Evolutionary conservation across 768 basidiomycete genomes (phyloP).

Genomic region (Kwoniella mangroviensis): DNA sequence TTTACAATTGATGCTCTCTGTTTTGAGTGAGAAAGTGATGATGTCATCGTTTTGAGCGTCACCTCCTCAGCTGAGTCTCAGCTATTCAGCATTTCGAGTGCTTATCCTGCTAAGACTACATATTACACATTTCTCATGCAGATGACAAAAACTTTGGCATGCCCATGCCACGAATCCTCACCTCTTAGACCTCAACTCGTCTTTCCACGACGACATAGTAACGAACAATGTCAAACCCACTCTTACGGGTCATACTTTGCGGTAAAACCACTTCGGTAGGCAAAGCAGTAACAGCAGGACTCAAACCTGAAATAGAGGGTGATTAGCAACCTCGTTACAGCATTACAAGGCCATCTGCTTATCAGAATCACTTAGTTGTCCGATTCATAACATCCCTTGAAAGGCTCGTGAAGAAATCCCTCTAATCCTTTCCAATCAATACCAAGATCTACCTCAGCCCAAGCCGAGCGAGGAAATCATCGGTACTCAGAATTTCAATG

Average conservation of each 20-base stretch:
- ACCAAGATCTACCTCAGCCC: background rate
- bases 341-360: too few relatives aligned
- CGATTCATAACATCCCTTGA: constrained; percentile 11
- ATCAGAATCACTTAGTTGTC: background rate
- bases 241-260: constrained; percentile 6
- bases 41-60: background rate
- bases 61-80: too few relatives aligned
- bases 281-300: constrained; percentile 3
- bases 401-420: background rate
- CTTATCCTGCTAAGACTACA: too few relatives aligned
- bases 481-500: background rate
- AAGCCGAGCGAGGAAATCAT: background rate
- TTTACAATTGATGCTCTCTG: background rate
- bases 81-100: too few relatives aligned
- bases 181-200: too few relatives aligned
- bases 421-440: constrained; percentile 1
- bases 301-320: constrained; percentile 8
- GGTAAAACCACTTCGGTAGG: constrained; percentile 1
- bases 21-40: background rate
- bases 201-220: background rate
- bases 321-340: background rate
- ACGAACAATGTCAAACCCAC: background rate
- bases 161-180: too few relatives aligned
- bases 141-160: too few relatives aligned
- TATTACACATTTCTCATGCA: too few relatives aligned